Base-by-base conservation (phyloP, 129 eudicot species). In the Helianthus tuberosus region DNA sequence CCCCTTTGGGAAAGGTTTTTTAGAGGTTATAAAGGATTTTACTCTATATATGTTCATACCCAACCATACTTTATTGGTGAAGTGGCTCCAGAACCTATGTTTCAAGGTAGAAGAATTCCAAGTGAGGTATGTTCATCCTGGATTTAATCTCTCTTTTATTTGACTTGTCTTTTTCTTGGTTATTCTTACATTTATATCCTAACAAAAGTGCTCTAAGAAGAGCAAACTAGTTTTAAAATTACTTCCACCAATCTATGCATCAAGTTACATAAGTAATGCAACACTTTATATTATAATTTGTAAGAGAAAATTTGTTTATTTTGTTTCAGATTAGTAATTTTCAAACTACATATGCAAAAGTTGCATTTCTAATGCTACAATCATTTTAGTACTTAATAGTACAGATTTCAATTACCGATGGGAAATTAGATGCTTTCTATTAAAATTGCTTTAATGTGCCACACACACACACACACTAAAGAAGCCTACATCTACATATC, bases 1-100 rank as follows among this genome's bases (percentile, higher is more conserved):
- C 96, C 93, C 3, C 67, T 90, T 11, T 90, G 96, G 96, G 87
- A 87, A 39, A 61, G 53, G 64, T 87, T 90, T 61, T 87, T 90
- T 59, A 51, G 70, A 76, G 93, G 96, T 23, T 71, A 87, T 46
- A 73, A 87, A 66, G 88, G 88, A 8, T 81, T 80, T 69, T 87
- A 84, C 77, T 82, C 92, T 64, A 78, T 89, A 66, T 89, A 89
- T 46, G 88, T 89, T 49, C 96, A 89, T 78, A 59, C 90, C 39
- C 86, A 80, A 69, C 96, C 96, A 0, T 78, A 83, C 55, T 87
- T 82, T 16, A 79, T 84, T 15, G 82, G 84, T 54, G 82, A 77
- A 11, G 67, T 73, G n/a, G 85, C 92, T 10, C 55, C 75, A 11
- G 84, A 78, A 59, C 82, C 81, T 11, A 82, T 78, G 29, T 89